Evolutionary conservation across 1,139 yeast genomes (phyloP).

Genomic region (Keqinozyma sinolaborantium): DNA sequence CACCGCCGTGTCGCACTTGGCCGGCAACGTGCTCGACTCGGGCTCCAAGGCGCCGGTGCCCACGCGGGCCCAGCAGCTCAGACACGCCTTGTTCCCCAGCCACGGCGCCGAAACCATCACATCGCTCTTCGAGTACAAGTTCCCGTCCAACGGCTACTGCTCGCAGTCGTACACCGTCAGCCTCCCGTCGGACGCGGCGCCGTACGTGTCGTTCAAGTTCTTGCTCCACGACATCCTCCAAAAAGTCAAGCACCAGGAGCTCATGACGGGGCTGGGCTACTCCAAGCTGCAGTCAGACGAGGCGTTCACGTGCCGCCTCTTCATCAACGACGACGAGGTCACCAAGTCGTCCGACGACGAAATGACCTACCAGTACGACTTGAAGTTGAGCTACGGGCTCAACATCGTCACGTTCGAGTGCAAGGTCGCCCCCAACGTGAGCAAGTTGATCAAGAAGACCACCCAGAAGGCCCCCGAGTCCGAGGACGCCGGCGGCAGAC

Average conservation of each 20-base stretch:
- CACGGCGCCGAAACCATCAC: slow-evolving; percentile 21
- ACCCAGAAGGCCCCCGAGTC: slow-evolving; percentile 18
- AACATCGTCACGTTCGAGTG: slow-evolving; percentile 47
- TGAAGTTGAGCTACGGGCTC: slow-evolving; percentile 47
- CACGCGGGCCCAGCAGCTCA: slow-evolving; percentile 24
- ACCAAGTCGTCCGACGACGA: slow-evolving; percentile 31
- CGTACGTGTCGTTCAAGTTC: slow-evolving; percentile 42
- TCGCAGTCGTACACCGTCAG: slow-evolving; percentile 39
- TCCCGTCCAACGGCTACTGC: slow-evolving; percentile 43
- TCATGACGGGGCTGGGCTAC: slow-evolving; percentile 29
- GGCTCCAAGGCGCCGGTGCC: slow-evolving; percentile 8
- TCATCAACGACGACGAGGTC: slow-evolving; percentile 50
- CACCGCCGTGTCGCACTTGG: slow-evolving; percentile 20
- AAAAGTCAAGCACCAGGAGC: slow-evolving; percentile 30
- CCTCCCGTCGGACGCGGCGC: slow-evolving; percentile 42
- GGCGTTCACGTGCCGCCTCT: slow-evolving; percentile 42
- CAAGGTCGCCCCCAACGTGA: slow-evolving; percentile 38
- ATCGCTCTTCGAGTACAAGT: slow-evolving; percentile 42
- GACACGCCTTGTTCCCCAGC: slow-evolving; percentile 31
- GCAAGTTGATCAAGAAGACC: slow-evolving; percentile 29
- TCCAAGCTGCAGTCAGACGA: slow-evolving; percentile 25
- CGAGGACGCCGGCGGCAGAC: slow-evolving; percentile 35
- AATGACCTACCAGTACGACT: slow-evolving; percentile 36
- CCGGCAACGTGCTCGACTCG: slow-evolving; percentile 22
- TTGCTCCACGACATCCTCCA: slow-evolving; percentile 40